A percentile compares a stretch with the other conserved stretches of the same genome.
Conservation (phyloP, 495 filamentous ascomycete species). For the Aspergillus avenaceus region DNA sequence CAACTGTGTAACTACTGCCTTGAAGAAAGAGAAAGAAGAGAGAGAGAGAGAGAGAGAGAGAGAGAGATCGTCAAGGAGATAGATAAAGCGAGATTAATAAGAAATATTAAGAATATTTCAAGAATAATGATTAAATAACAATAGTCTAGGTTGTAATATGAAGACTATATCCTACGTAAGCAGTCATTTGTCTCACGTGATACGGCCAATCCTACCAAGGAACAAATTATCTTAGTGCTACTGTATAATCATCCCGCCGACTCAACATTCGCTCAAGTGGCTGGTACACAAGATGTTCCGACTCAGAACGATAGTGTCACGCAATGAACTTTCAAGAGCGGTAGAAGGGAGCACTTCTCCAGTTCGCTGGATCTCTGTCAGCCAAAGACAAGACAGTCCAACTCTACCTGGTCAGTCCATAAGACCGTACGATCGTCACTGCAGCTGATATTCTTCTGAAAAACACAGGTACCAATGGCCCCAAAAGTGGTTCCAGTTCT, state of each 20-base stretch:
- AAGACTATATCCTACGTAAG: too few species aligned
- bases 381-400: slow-evolving; percentile 14
- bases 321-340: slow-evolving; percentile 13
- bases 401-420: slow-evolving; percentile 16
- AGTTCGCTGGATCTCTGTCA: slow-evolving; percentile 30
- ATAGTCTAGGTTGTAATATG: too few species aligned
- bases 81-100: too few species aligned
- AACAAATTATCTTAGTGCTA: neutral
- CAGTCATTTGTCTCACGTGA: too few species aligned
- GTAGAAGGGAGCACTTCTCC: slow-evolving; percentile 9
- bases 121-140: too few species aligned
- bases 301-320: slow-evolving; percentile 18
- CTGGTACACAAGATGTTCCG: slow-evolving; percentile 28
- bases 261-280: neutral
- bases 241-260: neutral
- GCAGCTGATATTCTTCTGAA: neutral
- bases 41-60: too few species aligned
- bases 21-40: neutral
- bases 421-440: too few species aligned
- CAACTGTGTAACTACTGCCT: neutral
- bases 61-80: too few species aligned
- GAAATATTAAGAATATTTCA: too few species aligned
- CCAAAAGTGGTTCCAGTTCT: neutral
- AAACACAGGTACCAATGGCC: neutral
- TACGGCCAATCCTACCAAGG: neutral